Evolutionary conservation across 2,329 filamentous ascomycete species (phyloP).

Genomic region (Botrytis aclada): DNA sequence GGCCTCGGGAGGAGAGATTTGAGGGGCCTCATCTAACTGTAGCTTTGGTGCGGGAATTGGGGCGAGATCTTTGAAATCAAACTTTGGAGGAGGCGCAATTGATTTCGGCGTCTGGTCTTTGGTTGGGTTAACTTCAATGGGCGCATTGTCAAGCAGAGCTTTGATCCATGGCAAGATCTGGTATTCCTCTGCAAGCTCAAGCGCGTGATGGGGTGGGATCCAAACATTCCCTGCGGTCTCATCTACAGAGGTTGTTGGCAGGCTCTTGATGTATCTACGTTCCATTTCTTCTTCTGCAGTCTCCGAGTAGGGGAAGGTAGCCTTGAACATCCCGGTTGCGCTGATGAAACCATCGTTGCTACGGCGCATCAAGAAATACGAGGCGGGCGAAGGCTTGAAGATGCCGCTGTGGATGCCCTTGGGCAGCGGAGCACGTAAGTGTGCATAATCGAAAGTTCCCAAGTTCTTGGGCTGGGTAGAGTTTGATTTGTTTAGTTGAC

Average conservation of each 20-base stretch:
- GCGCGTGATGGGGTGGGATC: constrained; percentile 80
- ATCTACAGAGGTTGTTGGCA: constrained; percentile 76
- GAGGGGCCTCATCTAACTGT: constrained; percentile 6
- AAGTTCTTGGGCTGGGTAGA: constrained; percentile 71
- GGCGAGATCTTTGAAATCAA: constrained; percentile 36
- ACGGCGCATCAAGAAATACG: constrained; percentile 94
- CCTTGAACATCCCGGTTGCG: constrained; percentile 90
- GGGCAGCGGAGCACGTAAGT: constrained; percentile 86
- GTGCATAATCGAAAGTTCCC: constrained; percentile 91
- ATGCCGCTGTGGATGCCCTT: constrained; percentile 91
- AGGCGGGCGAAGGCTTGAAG: constrained; percentile 79
- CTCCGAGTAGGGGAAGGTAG: constrained; percentile 76
- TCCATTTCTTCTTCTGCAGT: constrained; percentile 70
- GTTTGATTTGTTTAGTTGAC: constrained; percentile 65
- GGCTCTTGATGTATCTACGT: constrained; percentile 79
- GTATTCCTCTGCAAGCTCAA: constrained; percentile 84
- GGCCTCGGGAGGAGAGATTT: constrained; percentile 12
- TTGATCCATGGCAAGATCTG: constrained; percentile 81
- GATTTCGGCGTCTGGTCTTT: constrained; percentile 58
- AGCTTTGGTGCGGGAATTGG: not conserved
- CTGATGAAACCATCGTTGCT: constrained; percentile 82
- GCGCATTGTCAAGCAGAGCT: constrained; percentile 84
- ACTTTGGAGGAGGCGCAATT: constrained; percentile 77
- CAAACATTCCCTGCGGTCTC: constrained; percentile 97
- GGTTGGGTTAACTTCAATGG: constrained; percentile 55